Evolutionary conservation across 192 early-diverging fungal species (phyloP).

Genomic region (Spinellus fusiger): DNA sequence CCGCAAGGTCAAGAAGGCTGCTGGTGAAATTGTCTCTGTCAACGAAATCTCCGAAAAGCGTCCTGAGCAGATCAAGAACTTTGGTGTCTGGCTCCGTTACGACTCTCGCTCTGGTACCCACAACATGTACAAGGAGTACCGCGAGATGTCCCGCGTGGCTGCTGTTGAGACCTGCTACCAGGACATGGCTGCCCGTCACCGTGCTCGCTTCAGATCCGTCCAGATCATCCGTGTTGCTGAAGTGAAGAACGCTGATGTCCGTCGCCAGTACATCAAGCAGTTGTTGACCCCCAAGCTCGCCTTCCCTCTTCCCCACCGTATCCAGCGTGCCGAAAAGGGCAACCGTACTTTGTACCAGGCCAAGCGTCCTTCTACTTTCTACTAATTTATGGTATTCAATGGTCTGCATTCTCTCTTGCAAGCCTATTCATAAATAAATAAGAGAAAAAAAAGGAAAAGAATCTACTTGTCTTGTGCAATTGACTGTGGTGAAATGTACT

Average conservation of each 20-base stretch:
- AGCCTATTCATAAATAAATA: too few relatives aligned
- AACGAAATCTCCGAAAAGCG: slow-evolving; percentile 96
- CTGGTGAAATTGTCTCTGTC: slow-evolving; percentile 96
- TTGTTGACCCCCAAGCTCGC: slow-evolving; percentile 80
- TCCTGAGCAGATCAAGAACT: slow-evolving; percentile 93
- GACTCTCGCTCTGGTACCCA: slow-evolving; percentile 99
- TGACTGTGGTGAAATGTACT: too few relatives aligned
- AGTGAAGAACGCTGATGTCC: slow-evolving; percentile 83
- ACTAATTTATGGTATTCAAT: slow-evolving; percentile 40
- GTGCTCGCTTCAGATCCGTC: slow-evolving; percentile 94
- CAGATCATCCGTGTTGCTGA: slow-evolving; percentile 98
- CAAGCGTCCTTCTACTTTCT: slow-evolving; percentile 91
- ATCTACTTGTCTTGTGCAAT: too few relatives aligned
- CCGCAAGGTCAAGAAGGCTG: slow-evolving; percentile 98
- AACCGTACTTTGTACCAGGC: slow-evolving; percentile 82
- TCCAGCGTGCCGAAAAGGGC: slow-evolving; percentile 77
- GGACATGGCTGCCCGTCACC: slow-evolving; percentile 99
- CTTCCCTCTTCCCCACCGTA: slow-evolving; percentile 99
- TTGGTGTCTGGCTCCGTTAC: slow-evolving; percentile 99
- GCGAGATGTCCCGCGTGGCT: slow-evolving; percentile 83
- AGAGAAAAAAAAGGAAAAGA: too few relatives aligned
- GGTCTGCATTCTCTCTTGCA: neutral
- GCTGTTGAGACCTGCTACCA: slow-evolving; percentile 77
- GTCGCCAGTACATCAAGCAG: slow-evolving; percentile 98
- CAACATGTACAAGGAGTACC: slow-evolving; percentile 99